phyloP scores from a whole-genome alignment of 2,329 filamentous ascomycete genomes.

The Pseudogymnoascus sp. region DNA sequence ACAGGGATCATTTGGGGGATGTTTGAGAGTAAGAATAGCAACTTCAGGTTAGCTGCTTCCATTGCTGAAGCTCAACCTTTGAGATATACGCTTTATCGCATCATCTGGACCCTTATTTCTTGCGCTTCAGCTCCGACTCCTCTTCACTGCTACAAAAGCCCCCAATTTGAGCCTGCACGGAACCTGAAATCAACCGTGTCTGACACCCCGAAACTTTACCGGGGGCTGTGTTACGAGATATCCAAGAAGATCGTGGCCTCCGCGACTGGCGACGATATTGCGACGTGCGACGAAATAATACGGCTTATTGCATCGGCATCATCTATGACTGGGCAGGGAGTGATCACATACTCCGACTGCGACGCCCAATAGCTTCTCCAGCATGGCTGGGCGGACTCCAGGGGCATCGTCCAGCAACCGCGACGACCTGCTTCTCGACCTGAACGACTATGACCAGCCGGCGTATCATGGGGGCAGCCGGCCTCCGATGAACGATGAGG shows the following conservation, averaged over 20 bases:
- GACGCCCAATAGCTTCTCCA: slow-evolving; percentile 27
- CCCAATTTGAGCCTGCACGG: background rate
- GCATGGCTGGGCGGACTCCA: slow-evolving; percentile 54
- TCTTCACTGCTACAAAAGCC: background rate
- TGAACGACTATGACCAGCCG: slow-evolving; percentile 58
- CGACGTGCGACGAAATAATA: background rate
- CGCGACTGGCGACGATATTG: background rate
- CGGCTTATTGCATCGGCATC: background rate
- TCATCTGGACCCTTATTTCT: background rate
- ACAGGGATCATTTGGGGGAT: slow-evolving; percentile 4
- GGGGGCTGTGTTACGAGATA: slow-evolving; percentile 1
- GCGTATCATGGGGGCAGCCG: slow-evolving; percentile 68
- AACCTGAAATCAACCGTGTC: background rate
- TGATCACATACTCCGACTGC: slow-evolving; percentile 16
- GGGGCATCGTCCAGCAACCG: slow-evolving; percentile 39
- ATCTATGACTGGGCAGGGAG: slow-evolving; percentile 3
- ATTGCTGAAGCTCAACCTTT: background rate
- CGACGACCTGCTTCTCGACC: slow-evolving; percentile 62
- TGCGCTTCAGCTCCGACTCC: background rate
- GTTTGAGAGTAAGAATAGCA: slow-evolving; percentile 6
- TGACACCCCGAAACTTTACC: background rate
- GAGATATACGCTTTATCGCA: background rate
- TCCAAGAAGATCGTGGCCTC: background rate
- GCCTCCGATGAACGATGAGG: slow-evolving; percentile 72
- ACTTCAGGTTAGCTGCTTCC: background rate